These are phyloP conservation scores for Rhizopogon roseolus DNA, from an alignment of 768 basidiomycete genomes.

Conservation along the genomic window DNA sequence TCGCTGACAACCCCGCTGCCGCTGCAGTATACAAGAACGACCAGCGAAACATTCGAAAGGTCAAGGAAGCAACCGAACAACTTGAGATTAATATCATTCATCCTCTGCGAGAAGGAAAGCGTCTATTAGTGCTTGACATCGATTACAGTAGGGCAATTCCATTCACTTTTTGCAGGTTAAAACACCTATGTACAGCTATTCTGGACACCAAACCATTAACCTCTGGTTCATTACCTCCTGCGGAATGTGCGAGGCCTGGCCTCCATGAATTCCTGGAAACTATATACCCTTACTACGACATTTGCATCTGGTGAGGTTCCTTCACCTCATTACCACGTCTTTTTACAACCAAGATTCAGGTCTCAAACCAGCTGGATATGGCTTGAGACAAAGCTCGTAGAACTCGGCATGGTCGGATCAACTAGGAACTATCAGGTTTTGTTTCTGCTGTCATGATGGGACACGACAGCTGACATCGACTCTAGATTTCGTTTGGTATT, in stretches of 20 bases:
- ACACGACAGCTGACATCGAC: neutral
- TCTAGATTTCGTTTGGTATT: conserved; percentile 60
- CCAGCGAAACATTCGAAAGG: conserved; percentile 75
- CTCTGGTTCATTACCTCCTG: conserved; percentile 72
- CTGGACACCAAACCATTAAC: conserved; percentile 82
- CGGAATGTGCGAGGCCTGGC: conserved; percentile 78
- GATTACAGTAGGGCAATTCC: conserved; percentile 64
- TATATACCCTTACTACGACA: conserved; percentile 81
- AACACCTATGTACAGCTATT: conserved; percentile 47
- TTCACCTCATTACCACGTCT: neutral
- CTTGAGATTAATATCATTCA: conserved; percentile 69
- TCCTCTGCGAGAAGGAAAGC: conserved; percentile 72
- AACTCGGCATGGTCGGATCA: conserved; percentile 79
- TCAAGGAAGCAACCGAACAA: conserved; percentile 66
- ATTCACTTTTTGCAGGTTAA: neutral
- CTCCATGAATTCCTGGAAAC: conserved; percentile 82
- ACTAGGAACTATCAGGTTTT: conserved; percentile 63
- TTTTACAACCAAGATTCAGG: conserved; percentile 34
- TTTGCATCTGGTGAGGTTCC: conserved; percentile 70
- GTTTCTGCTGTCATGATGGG: neutral
- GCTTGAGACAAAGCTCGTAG: conserved; percentile 84
- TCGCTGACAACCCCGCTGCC: conserved; percentile 54
- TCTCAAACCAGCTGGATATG: conserved; percentile 87
- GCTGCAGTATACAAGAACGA: conserved; percentile 66
- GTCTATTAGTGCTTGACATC: conserved; percentile 80